A percentile compares a stretch with the other conserved stretches of the same genome.
Evolutionary conservation across 2,329 filamentous ascomycete genomes (phyloP).

Genomic region (Eutypa lata): DNA sequence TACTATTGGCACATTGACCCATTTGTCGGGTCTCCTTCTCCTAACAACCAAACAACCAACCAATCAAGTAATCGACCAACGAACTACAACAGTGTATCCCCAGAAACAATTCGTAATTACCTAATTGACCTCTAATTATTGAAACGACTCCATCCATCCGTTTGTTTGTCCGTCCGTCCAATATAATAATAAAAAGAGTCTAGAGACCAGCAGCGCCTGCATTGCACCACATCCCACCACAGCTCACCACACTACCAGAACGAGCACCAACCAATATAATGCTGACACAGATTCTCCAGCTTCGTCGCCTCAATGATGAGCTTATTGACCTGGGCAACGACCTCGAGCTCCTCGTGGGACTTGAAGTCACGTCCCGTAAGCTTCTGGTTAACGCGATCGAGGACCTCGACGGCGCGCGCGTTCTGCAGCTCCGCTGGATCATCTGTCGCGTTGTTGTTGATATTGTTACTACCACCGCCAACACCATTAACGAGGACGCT

Average conservation of each 20-base stretch:
- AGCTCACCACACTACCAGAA: constrained; percentile 70
- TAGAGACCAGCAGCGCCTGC: too few species aligned
- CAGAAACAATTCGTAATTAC: too few species aligned
- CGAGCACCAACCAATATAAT: constrained; percentile 98
- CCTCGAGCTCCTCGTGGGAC: constrained; percentile 75
- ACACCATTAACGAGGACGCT: constrained; percentile 33
- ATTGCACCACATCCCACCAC: too few species aligned
- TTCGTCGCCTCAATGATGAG: constrained; percentile 94
- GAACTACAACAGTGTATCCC: constrained; percentile 1
- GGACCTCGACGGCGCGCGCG: constrained; percentile 84
- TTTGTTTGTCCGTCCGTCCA: too few species aligned
- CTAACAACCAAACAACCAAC: too few species aligned
- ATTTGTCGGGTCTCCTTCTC: too few species aligned
- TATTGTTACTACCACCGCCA: constrained; percentile 23
- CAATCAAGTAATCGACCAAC: too few species aligned
- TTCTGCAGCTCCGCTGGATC: constrained; percentile 80
- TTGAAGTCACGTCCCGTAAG: constrained; percentile 92
- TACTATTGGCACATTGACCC: too few species aligned
- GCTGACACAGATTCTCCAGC: constrained; percentile 95
- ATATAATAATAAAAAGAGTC: too few species aligned
- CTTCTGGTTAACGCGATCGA: constrained; percentile 92
- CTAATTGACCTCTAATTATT: too few species aligned
- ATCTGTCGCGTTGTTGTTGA: constrained; percentile 23
- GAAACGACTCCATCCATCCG: too few species aligned
- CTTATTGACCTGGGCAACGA: constrained; percentile 88